phyloP scores from a whole-genome alignment of 495 filamentous ascomycete species.

The Aspergillus heteromorphus region DNA sequence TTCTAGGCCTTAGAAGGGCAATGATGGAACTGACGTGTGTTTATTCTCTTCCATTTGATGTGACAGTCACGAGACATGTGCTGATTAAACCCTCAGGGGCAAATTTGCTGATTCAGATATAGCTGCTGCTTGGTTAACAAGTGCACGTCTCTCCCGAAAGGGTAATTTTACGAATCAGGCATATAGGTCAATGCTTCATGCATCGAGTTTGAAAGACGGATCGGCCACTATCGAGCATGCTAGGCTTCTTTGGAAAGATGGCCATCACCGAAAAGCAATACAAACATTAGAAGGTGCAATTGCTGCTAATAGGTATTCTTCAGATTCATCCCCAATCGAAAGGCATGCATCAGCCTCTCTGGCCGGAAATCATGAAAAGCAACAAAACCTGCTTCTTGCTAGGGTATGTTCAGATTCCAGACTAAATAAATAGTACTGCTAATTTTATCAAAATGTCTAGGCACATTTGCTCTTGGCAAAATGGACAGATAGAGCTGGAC shows the following conservation, averaged over 20 bases:
- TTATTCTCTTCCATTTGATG: not conserved
- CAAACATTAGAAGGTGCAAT: conserved; percentile 83
- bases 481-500: conserved; percentile 89
- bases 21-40: conserved; percentile 65
- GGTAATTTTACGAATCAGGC: conserved; percentile 74
- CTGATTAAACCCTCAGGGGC: conserved; percentile 27
- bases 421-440: not conserved
- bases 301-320: conserved; percentile 60
- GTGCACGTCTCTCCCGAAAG: conserved; percentile 81
- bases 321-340: conserved; percentile 40
- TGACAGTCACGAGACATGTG: not conserved
- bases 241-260: conserved; percentile 87
- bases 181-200: conserved; percentile 89
- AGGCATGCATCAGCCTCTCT: conserved; percentile 31
- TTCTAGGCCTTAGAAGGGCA: conserved; percentile 81
- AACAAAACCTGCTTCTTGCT: conserved; percentile 45
- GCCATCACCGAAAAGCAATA: conserved; percentile 91
- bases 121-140: conserved; percentile 80
- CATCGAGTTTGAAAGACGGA: conserved; percentile 73
- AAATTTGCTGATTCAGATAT: conserved; percentile 60
- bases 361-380: conserved; percentile 30
- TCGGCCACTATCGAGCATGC: conserved; percentile 91
- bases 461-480: conserved; percentile 88
- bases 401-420: conserved; percentile 23
- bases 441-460: conserved; percentile 17